Conservation (phyloP, 495 filamentous ascomycete genomes). For the Chaetomium fimeti region DNA sequence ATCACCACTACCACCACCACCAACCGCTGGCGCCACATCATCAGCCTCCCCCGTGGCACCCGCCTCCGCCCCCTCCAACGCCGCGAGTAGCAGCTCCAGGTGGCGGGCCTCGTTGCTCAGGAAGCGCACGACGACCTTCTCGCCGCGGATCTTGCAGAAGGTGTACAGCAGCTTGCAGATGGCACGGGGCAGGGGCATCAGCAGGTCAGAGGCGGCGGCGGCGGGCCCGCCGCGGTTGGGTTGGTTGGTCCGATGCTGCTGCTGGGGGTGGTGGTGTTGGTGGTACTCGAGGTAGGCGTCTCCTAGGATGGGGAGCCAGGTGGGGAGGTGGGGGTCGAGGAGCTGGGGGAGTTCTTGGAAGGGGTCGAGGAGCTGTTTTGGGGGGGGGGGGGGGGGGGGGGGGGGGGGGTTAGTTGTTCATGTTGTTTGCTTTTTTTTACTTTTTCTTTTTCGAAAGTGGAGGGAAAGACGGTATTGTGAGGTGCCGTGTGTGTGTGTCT, state of each 20-base stretch:
- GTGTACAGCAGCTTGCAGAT: constrained; percentile 79
- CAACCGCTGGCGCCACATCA: background rate
- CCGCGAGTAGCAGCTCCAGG: constrained; percentile 72
- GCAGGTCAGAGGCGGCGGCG: constrained; percentile 38
- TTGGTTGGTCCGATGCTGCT: constrained; percentile 45
- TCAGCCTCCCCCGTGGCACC: background rate
- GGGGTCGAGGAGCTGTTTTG: constrained; percentile 65
- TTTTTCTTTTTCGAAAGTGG: background rate
- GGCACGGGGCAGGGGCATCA: constrained; percentile 62
- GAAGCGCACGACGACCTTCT: constrained; percentile 88
- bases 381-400: background rate
- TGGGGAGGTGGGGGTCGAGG: constrained; percentile 80
- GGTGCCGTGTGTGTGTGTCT: background rate
- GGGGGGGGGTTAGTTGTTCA: constrained; percentile 20
- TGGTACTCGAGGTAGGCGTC: constrained; percentile 72
- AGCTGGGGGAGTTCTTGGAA: constrained; percentile 97
- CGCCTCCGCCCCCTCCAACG: constrained; percentile 54
- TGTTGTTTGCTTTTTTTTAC: background rate
- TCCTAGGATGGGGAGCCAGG: constrained; percentile 68
- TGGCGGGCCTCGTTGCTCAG: constrained; percentile 82
- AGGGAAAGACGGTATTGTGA: background rate
- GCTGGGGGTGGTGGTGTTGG: constrained; percentile 15
- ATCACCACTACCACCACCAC: background rate
- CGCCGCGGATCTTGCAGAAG: constrained; percentile 89
- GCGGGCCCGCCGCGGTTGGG: constrained; percentile 37